These are phyloP conservation scores for Cyberlindnera euphorbiiphila DNA, from an alignment of 805 yeast genomes.

Conservation along the genomic window DNA sequence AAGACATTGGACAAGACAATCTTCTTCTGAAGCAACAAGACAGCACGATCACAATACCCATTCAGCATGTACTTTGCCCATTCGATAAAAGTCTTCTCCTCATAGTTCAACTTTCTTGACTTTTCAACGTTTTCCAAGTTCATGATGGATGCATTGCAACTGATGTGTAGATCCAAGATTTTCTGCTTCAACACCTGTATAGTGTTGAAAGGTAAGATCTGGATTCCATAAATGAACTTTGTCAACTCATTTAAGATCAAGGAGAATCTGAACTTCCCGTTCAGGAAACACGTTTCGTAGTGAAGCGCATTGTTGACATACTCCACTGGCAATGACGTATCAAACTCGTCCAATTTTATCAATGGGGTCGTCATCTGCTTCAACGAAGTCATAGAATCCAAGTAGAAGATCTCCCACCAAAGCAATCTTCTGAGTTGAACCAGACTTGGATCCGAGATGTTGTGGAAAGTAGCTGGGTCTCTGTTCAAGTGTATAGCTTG, in stretches of 20 bases:
- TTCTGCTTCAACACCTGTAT: conserved; percentile 44
- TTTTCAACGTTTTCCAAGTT: conserved; percentile 34
- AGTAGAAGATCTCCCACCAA: conserved; percentile 67
- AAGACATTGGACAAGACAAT: conserved; percentile 30
- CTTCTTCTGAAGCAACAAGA: conserved; percentile 37
- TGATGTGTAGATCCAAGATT: conserved; percentile 47
- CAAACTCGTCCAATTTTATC: conserved; percentile 48
- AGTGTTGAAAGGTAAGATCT: conserved; percentile 36
- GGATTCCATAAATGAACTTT: conserved; percentile 45
- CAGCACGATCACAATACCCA: conserved; percentile 54
- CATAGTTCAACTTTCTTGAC: conserved; percentile 37
- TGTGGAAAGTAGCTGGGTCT: conserved; percentile 54
- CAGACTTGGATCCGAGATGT: conserved; percentile 43
- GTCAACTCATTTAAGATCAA: conserved; percentile 52
- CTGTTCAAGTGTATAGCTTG: conserved; percentile 53
- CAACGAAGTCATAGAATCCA: conserved; percentile 54
- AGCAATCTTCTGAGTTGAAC: conserved; percentile 51
- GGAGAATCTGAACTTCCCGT: conserved; percentile 50
- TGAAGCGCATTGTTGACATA: conserved; percentile 37
- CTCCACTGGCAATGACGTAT: conserved; percentile 52
- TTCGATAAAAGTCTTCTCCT: conserved; percentile 37
- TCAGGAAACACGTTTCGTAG: conserved; percentile 45
- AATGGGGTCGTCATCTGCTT: conserved; percentile 54
- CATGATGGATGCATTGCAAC: conserved; percentile 46
- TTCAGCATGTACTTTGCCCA: conserved; percentile 45